Base-by-base conservation (phyloP, 2,329 filamentous ascomycete species). In the Cephalotrichum gorgonifer region DNA sequence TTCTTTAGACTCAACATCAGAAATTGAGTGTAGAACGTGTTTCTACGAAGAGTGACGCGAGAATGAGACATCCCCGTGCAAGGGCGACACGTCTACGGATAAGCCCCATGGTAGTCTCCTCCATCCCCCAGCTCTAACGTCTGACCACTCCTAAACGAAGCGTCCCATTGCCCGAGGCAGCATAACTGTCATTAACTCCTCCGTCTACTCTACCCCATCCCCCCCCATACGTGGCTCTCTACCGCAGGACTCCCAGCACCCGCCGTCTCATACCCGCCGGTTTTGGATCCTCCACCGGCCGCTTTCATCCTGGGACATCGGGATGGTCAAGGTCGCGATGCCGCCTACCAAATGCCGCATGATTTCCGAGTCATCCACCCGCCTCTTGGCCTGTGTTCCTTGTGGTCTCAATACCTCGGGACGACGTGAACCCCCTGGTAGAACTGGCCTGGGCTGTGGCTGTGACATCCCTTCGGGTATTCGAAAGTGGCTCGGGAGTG, bases 221-320 rank as follows among this genome's bases (percentile, higher is more conserved):
- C 30, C 12, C 30, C n/a, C 12, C 30, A 33, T n/a, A n/a, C n/a
- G n/a, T n/a, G n/a, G n/a, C n/a, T n/a, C n/a, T n/a, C n/a, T n/a
- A n/a, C n/a, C n/a, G n/a, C n/a, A n/a, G n/a, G n/a, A n/a, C n/a
- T n/a, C n/a, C n/a, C n/a, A n/a, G n/a, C n/a, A 11, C 30, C 30
- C n/a, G 30, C n/a, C 12, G 30, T 33, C 30, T 33, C 30, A 11
- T 15, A 11, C n/a, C 30, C 30, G 12, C 12, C 30, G 8, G 30
- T 12, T 38, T 27, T 54, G 57, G 46, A 71, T 67, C 52, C 69
- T 62, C 69, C 68, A 72, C 38, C 69, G 60, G 3, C 68, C 69
- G 11, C 59, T 62, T 14, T 64, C 57, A 43, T 71, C 65, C 54
- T 60, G 56, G 27, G 52, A 51, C 62, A 72, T 69, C 17, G 57